Conservation (phyloP, 805 yeast genomes). For the Pichia occidentalis region DNA sequence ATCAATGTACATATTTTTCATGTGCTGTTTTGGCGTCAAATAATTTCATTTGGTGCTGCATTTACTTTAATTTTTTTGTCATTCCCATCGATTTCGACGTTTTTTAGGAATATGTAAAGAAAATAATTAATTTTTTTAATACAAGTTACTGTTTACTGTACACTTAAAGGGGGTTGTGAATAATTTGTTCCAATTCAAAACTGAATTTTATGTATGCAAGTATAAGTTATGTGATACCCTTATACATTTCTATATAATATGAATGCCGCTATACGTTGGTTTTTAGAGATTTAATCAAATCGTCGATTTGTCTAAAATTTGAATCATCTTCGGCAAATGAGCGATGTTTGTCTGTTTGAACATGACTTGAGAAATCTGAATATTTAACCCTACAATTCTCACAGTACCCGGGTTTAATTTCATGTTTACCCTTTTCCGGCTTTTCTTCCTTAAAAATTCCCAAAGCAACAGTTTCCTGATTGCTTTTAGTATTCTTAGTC, state of each 20-base stretch:
- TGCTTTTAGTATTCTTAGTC: constrained; percentile 3
- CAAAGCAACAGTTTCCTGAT: not conserved
- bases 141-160: too few relatives aligned
- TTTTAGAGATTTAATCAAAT: constrained; percentile 40
- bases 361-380: constrained; percentile 73
- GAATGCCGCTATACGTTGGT: constrained; percentile 17
- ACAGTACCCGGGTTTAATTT: constrained; percentile 66
- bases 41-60: too few relatives aligned
- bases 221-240: not conserved
- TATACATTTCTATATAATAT: not conserved
- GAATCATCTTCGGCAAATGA: constrained; percentile 66
- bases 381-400: constrained; percentile 87
- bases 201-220: too few relatives aligned
- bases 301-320: constrained; percentile 75
- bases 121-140: too few relatives aligned
- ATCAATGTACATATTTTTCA: too few relatives aligned
- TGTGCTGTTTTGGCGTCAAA: too few relatives aligned
- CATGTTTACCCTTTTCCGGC: constrained; percentile 19
- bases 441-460: constrained; percentile 10
- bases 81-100: too few relatives aligned
- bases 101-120: too few relatives aligned
- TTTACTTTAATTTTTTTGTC: too few relatives aligned
- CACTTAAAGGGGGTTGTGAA: not conserved
- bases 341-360: constrained; percentile 60
- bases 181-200: too few relatives aligned